Percentiles rank a stretch among this genome's conserved stretches.
Evolutionary conservation across 2,329 filamentous ascomycete species (phyloP).

Genomic region (Intubia oerlemansii): DNA sequence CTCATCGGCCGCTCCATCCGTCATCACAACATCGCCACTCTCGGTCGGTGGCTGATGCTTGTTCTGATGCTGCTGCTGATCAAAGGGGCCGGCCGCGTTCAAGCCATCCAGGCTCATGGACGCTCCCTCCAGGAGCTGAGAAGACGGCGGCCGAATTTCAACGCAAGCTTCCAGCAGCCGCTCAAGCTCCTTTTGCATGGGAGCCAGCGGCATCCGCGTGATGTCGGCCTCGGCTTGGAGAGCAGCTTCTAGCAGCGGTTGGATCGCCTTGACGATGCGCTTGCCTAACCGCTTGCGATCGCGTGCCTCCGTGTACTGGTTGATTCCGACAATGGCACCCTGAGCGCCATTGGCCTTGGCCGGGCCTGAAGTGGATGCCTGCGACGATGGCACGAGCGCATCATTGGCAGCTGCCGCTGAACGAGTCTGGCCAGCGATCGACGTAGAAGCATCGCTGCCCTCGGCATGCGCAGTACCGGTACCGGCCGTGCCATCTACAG

Average conservation of each 20-base stretch:
- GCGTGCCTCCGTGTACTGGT: conserved; percentile 41
- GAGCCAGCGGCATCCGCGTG: conserved; percentile 45
- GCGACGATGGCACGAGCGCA: no score
- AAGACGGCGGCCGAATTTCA: conserved; percentile 30
- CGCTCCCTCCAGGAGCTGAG: no score
- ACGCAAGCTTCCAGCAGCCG: conserved; percentile 47
- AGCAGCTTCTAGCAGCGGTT: conserved; percentile 56
- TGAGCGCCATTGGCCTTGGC: background rate
- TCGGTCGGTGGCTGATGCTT: no score
- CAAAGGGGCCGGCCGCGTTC: no score
- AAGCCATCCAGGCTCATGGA: no score
- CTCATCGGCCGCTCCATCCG: conserved; percentile 20
- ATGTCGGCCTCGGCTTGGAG: conserved; percentile 67
- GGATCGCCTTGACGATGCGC: conserved; percentile 66
- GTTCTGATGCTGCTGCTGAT: no score
- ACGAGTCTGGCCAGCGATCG: conserved; percentile 16
- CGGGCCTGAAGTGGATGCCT: background rate
- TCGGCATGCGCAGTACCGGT: no score
- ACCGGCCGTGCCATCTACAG: no score
- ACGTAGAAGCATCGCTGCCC: no score
- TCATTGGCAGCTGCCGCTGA: conserved; percentile 3
- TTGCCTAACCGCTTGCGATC: conserved; percentile 74
- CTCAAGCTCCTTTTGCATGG: conserved; percentile 53
- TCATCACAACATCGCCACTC: conserved; percentile 29
- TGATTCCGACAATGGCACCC: no score